Percentiles rank a stretch among this genome's conserved stretches.
These are phyloP conservation scores for Huntiella abstrusa DNA, from an alignment of 2,329 filamentous ascomycete genomes.

Conservation along the genomic window DNA sequence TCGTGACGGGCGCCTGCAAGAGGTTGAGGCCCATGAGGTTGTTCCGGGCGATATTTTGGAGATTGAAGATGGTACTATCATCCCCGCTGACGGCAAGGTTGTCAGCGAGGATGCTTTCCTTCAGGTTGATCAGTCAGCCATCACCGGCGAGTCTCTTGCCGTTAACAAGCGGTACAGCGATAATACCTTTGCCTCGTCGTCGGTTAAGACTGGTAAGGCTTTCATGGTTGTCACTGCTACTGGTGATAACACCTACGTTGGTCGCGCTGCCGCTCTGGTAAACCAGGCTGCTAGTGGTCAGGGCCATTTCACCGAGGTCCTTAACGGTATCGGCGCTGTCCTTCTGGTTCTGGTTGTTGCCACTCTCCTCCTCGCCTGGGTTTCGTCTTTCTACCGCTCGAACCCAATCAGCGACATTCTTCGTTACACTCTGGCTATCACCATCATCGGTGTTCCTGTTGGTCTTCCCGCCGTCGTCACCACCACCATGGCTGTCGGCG, in stretches of 20 bases:
- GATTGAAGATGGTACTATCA: constrained; percentile 74
- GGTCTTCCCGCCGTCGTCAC: constrained; percentile 86
- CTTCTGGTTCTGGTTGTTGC: constrained; percentile 63
- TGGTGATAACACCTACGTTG: constrained; percentile 80
- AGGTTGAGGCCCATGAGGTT: constrained; percentile 66
- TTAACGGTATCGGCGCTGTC: constrained; percentile 70
- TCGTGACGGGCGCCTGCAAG: constrained; percentile 56
- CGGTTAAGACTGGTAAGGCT: constrained; percentile 77
- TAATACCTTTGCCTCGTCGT: constrained; percentile 66
- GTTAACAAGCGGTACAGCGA: constrained; percentile 76
- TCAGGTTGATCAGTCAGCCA: constrained; percentile 25
- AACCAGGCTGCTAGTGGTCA: constrained; percentile 46
- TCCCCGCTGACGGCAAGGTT: constrained; percentile 73
- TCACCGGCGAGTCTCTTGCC: constrained; percentile 80
- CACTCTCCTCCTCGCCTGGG: constrained; percentile 67
- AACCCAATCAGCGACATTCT: constrained; percentile 64
- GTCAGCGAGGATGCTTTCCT: constrained; percentile 66
- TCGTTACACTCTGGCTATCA: constrained; percentile 71
- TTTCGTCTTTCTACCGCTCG: constrained; percentile 78
- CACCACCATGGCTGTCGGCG: constrained; percentile 87
- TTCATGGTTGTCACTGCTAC: constrained; percentile 68
- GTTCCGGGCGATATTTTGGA: constrained; percentile 82
- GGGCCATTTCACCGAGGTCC: constrained; percentile 35
- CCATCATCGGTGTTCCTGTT: constrained; percentile 80
- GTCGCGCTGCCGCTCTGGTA: constrained; percentile 71